phyloP scores from a whole-genome alignment of 805 yeast genomes.

The Soucietia sequanensis region DNA sequence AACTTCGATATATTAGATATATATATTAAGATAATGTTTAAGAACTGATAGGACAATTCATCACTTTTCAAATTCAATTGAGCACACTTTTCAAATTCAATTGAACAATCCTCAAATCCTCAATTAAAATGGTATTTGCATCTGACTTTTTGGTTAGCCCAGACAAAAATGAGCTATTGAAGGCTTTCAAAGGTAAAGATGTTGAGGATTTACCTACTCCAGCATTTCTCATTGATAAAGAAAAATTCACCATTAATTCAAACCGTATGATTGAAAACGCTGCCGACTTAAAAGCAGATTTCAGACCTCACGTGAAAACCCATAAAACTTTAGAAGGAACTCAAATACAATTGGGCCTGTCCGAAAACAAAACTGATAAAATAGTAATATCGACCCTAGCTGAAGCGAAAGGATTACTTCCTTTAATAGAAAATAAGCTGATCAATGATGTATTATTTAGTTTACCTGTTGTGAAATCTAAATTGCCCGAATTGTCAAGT shows the following conservation, averaged over 20 bases:
- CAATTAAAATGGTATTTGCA: no score
- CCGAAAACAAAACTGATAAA: slow-evolving; percentile 39
- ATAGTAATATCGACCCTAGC: slow-evolving; percentile 67
- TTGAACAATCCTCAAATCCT: no score
- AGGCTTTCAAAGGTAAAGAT: slow-evolving; percentile 38
- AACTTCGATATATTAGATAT: no score
- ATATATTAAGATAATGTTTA: no score
- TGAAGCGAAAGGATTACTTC: slow-evolving; percentile 59
- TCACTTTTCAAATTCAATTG: no score
- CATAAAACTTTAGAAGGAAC: slow-evolving; percentile 68
- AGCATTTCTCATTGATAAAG: slow-evolving; percentile 47
- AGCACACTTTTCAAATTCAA: no score
- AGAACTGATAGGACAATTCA: no score
- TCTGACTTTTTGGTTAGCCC: no score
- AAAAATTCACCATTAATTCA: slow-evolving; percentile 44
- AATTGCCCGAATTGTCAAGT: slow-evolving; percentile 46
- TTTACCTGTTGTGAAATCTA: slow-evolving; percentile 48
- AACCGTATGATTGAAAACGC: slow-evolving; percentile 50
- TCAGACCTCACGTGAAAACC: slow-evolving; percentile 75
- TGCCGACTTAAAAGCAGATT: slow-evolving; percentile 34
- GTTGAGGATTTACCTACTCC: slow-evolving; percentile 59
- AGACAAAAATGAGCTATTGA: slow-evolving; percentile 19
- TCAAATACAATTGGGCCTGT: slow-evolving; percentile 44
- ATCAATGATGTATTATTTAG: slow-evolving; percentile 33
- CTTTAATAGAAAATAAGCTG: slow-evolving; percentile 36